Evolutionary conservation across 805 yeast species (phyloP).

Genomic region (Nematodospora valgi): DNA sequence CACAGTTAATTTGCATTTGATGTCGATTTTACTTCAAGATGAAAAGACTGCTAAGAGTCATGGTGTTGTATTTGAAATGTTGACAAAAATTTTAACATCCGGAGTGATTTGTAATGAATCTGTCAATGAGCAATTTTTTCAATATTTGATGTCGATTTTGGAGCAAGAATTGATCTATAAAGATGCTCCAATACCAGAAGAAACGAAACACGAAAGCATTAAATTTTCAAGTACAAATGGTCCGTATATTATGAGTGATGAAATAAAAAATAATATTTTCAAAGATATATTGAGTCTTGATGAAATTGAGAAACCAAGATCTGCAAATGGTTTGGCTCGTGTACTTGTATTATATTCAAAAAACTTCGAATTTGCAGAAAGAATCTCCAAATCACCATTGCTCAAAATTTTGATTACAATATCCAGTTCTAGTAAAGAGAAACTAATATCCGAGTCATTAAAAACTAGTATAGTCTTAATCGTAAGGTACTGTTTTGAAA

Average conservation of each 20-base stretch:
- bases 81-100: constrained; percentile 32
- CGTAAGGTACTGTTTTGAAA: constrained; percentile 70
- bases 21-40: constrained; percentile 6
- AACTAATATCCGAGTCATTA: constrained; percentile 7
- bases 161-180: constrained; percentile 53
- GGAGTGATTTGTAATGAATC: constrained; percentile 20
- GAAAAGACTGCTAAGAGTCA: constrained; percentile 3
- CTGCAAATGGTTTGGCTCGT: constrained; percentile 54
- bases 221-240: constrained; percentile 6
- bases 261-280: constrained; percentile 34
- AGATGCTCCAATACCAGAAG: constrained; percentile 46
- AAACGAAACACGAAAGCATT: constrained; percentile 16
- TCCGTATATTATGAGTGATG: constrained; percentile 17
- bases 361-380: constrained; percentile 34
- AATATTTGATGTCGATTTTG: constrained; percentile 51
- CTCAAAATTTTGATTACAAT: constrained; percentile 24
- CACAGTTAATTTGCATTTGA: constrained; percentile 8
- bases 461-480: constrained; percentile 37
- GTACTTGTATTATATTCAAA: constrained; percentile 53
- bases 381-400: constrained; percentile 46
- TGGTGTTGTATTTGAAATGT: constrained; percentile 22
- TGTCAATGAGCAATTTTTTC: constrained; percentile 51
- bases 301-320: constrained; percentile 37
- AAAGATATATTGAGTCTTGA: constrained; percentile 39
- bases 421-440: constrained; percentile 2